phyloP scores from a whole-genome alignment of 495 filamentous ascomycete species.

The Penicillium riverlandense region DNA sequence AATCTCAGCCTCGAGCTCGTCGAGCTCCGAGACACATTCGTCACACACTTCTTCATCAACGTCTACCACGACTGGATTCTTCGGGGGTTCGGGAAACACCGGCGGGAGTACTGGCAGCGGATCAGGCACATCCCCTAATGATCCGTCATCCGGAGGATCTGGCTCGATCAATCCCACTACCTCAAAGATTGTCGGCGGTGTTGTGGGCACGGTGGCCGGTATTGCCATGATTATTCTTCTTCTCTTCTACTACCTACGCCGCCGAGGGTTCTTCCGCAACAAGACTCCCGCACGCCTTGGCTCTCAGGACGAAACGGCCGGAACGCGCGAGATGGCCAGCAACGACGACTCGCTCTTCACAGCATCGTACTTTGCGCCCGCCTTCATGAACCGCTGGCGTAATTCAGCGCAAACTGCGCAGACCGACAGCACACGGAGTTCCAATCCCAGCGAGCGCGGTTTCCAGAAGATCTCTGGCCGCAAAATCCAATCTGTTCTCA shows the following conservation, averaged over 20 bases:
- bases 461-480: slow-evolving; percentile 61
- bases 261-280: slow-evolving; percentile 29
- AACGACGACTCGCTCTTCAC: slow-evolving; percentile 50
- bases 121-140: slow-evolving; percentile 11
- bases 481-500: slow-evolving; percentile 65
- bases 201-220: slow-evolving; percentile 60
- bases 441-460: slow-evolving; percentile 40
- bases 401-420: slow-evolving; percentile 32
- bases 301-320: slow-evolving; percentile 18
- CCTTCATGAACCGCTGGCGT: slow-evolving; percentile 36
- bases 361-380: slow-evolving; percentile 43
- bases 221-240: slow-evolving; percentile 50
- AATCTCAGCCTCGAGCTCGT: not conserved
- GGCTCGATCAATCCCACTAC: slow-evolving; percentile 16
- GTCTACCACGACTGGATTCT: slow-evolving; percentile 2
- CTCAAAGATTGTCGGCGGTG: slow-evolving; percentile 51
- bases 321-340: slow-evolving; percentile 33
- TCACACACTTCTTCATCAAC: not conserved
- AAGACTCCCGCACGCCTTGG: slow-evolving; percentile 14
- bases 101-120: slow-evolving; percentile 3
- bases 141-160: slow-evolving; percentile 9
- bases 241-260: slow-evolving; percentile 47
- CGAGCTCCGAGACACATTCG: slow-evolving; percentile 1
- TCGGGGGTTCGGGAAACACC: slow-evolving; percentile 3
- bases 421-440: slow-evolving; percentile 33